phyloP scores from a whole-genome alignment of 208 protist genomes.

The Leishmania arabica region DNA sequence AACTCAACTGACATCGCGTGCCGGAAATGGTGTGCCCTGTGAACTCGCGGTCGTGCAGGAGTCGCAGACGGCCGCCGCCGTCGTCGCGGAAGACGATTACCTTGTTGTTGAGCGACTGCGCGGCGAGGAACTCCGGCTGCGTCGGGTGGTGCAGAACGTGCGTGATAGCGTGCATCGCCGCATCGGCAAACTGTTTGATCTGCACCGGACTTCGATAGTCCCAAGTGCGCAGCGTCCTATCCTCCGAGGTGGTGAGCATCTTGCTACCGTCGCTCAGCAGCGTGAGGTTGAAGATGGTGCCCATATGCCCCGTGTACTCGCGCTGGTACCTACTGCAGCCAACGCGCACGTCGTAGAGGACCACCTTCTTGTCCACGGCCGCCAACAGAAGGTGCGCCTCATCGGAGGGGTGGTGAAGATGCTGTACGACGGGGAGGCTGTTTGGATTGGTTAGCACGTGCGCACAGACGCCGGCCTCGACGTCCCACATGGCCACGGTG shows the following conservation, averaged over 20 bases:
- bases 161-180: constrained; percentile 93
- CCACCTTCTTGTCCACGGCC: constrained; percentile 64
- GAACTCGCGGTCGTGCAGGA: constrained; percentile 90
- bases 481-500: constrained; percentile 94
- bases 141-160: constrained; percentile 91
- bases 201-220: constrained; percentile 96
- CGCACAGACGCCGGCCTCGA: constrained; percentile 83
- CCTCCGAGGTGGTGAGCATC: constrained; percentile 95
- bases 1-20: constrained; percentile 93
- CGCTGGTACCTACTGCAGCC: constrained; percentile 62
- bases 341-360: constrained; percentile 89
- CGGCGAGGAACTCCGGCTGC: constrained; percentile 84
- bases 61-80: constrained; percentile 80
- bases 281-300: constrained; percentile 95
- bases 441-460: constrained; percentile 74
- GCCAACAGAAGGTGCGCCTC: constrained; percentile 58
- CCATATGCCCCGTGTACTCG: constrained; percentile 97
- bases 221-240: constrained; percentile 97
- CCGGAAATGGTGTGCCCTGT: constrained; percentile 93
- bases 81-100: constrained; percentile 91
- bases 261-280: constrained; percentile 93
- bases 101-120: constrained; percentile 96
- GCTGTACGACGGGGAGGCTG: constrained; percentile 60
- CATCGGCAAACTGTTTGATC: constrained; percentile 97
- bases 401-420: constrained; percentile 75